These are phyloP conservation scores for Alloteropsis angusta DNA, from an alignment of 202 grass and related monocot species.

Conservation along the genomic window DNA sequence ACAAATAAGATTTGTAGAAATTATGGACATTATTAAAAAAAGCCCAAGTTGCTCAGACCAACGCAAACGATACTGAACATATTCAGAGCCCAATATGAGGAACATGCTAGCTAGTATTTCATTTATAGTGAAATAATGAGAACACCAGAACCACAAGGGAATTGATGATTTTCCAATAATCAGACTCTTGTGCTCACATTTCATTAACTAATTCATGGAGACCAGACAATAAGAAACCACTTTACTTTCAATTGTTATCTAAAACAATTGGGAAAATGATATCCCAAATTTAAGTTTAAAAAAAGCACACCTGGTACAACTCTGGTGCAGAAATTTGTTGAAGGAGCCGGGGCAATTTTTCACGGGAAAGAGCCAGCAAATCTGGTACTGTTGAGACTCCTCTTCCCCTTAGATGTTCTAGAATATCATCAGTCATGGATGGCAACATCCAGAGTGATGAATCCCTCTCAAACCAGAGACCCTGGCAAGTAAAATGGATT, in stretches of 20 bases:
- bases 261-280: conserved; percentile 2
- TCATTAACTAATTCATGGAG: conserved; percentile 11
- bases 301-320: conserved; percentile 63
- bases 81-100: background rate
- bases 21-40: background rate
- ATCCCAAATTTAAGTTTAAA: background rate
- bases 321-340: conserved; percentile 44
- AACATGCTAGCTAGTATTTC: background rate
- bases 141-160: background rate
- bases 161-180: background rate
- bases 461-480: conserved; percentile 87
- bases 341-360: conserved; percentile 57
- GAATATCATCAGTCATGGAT: conserved; percentile 69
- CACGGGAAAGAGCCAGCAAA: conserved; percentile 52
- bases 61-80: background rate
- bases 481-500: conserved; percentile 39
- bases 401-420: conserved; percentile 56
- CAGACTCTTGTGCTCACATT: background rate
- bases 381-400: conserved; percentile 45
- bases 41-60: background rate
- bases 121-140: conserved; percentile 3
- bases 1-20: background rate
- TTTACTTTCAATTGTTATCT: conserved; percentile 2
- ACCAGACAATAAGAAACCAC: background rate
- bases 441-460: conserved; percentile 85